Evolutionary conservation across 371 early-diverging fungal species (phyloP).

Genomic region (Actinomortierella wolfii): DNA sequence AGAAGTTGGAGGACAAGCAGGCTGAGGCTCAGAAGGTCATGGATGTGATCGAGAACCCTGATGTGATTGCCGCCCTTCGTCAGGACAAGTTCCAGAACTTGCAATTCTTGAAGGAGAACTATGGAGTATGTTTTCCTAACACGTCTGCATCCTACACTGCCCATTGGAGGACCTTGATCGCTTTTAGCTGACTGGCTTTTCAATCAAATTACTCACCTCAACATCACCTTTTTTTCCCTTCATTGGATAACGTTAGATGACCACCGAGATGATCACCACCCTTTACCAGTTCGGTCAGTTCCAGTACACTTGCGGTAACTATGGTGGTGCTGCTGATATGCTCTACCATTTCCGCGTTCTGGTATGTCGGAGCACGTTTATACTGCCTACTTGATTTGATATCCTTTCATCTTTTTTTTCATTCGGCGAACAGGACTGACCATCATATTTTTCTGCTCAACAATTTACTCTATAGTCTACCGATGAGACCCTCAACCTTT

Average conservation of each 20-base stretch:
- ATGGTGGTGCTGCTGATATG: slow-evolving; percentile 90
- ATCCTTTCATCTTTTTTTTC: background rate
- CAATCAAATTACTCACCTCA: background rate
- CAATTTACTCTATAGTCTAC: slow-evolving; percentile 62
- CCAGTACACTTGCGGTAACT: slow-evolving; percentile 92
- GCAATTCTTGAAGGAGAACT: slow-evolving; percentile 82
- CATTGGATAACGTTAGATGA: slow-evolving; percentile 59
- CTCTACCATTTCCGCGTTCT: slow-evolving; percentile 92
- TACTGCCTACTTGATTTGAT: slow-evolving; percentile 1
- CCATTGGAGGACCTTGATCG: background rate
- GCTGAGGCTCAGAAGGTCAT: slow-evolving; percentile 82
- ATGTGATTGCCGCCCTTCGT: slow-evolving; percentile 85
- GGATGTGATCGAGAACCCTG: slow-evolving; percentile 88
- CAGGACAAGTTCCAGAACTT: slow-evolving; percentile 92
- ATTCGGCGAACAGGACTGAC: too few species aligned
- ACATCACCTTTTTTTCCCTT: background rate
- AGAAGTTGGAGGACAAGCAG: slow-evolving; percentile 74
- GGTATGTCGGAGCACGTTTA: slow-evolving; percentile 49
- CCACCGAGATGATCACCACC: slow-evolving; percentile 79
- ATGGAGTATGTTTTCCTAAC: slow-evolving; percentile 58
- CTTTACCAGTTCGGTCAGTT: slow-evolving; percentile 88
- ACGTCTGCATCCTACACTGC: background rate
- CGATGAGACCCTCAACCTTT: slow-evolving; percentile 77
- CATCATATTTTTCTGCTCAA: background rate
- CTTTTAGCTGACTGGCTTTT: background rate